Evolutionary conservation across 1,139 yeast genomes (phyloP), one percentile per base, ranked within the genome.

Genomic region (Hemisphaericaspora lyxosophila): DNA sequence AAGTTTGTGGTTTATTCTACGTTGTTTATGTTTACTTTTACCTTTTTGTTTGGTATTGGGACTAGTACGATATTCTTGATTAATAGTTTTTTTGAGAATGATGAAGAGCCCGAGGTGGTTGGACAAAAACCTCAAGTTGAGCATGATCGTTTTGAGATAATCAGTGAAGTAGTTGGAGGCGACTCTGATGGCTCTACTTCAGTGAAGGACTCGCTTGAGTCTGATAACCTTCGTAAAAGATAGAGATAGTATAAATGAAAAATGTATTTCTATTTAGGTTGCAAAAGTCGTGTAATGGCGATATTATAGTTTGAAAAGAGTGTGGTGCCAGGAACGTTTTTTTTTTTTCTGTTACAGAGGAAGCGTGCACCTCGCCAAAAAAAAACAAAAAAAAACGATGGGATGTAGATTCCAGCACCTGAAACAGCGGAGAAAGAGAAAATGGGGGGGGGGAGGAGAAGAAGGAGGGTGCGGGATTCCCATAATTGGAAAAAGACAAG

Each of bases 1-100:
- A 75, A 72, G 48, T 75, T 76, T 33, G 60, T 74, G 17, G 54
- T 71, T 22, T 78, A 75, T 50, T 64, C 75, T 20, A 61, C 69
- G 7, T 57, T 66, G 9, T 57, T 75, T 34, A 56, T 74, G 11
- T 50, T 69, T 24, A 38, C 58, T 0, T 57, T 73, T 38, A 64
- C 80, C 5, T 42, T 73, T 13, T 54, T 54, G n/a, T 68, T 66
- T 50, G 82, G 73, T 4, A 26, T 60, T 1, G 60, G 62, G 51
- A 73, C 71, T 32, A 64, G 60, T 3, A 7, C 73, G 4, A 38
- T 66, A 32, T 62, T 60, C 38, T 12, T 52, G 6, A 20, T 35
- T 8, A 36, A 31, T 20, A 40, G 36, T 9, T 50, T 51, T 23
- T 41, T 32, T 9, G 38, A 27, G n/a, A 36, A 37, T 19, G 38